A percentile compares a stretch with the other conserved stretches of the same genome.
phyloP scores from a whole-genome alignment of 805 yeast genomes.

The Yamadazyma sp. region DNA sequence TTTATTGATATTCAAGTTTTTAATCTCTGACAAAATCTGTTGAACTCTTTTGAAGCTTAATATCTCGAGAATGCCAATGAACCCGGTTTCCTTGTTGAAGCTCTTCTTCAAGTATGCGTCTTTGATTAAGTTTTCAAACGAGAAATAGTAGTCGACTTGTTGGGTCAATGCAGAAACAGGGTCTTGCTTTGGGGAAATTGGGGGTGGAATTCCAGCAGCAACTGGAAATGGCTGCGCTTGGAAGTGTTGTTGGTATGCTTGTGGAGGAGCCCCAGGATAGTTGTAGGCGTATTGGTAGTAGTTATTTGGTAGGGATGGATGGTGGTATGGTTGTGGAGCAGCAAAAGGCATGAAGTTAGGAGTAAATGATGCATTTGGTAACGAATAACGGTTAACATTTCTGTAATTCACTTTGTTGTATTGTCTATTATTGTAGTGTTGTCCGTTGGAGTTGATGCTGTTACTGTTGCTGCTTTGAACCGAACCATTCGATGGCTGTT shows the following conservation, averaged over 20 bases:
- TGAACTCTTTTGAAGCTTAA: constrained; percentile 76
- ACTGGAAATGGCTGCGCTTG: constrained; percentile 6
- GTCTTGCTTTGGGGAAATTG: constrained; percentile 47
- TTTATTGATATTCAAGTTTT: constrained; percentile 25
- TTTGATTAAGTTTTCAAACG: constrained; percentile 80
- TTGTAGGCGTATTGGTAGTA: constrained; percentile 11
- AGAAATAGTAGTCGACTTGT: constrained; percentile 90
- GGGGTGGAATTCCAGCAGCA: constrained; percentile 42
- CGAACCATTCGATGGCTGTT: constrained; percentile 11
- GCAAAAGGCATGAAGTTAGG: constrained; percentile 13
- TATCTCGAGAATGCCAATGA: constrained; percentile 61
- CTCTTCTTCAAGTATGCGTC: constrained; percentile 80
- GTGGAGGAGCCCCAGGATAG: constrained; percentile 16
- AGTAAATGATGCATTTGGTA: constrained; percentile 13
- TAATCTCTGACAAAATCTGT: constrained; percentile 45
- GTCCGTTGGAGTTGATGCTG: constrained; percentile 8
- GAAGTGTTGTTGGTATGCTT: constrained; percentile 17
- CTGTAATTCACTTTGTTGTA: constrained; percentile 13
- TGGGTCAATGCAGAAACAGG: constrained; percentile 44
- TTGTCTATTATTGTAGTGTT: constrained; percentile 10
- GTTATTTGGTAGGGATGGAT: constrained; percentile 17
- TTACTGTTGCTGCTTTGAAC: constrained; percentile 2
- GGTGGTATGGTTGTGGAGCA: constrained; percentile 14
- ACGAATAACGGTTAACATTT: constrained; percentile 17
- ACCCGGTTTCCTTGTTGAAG: constrained; percentile 70